Evolutionary conservation across 2,329 filamentous ascomycete species (phyloP).

Genomic region (Aspergillus transmontanensis): DNA sequence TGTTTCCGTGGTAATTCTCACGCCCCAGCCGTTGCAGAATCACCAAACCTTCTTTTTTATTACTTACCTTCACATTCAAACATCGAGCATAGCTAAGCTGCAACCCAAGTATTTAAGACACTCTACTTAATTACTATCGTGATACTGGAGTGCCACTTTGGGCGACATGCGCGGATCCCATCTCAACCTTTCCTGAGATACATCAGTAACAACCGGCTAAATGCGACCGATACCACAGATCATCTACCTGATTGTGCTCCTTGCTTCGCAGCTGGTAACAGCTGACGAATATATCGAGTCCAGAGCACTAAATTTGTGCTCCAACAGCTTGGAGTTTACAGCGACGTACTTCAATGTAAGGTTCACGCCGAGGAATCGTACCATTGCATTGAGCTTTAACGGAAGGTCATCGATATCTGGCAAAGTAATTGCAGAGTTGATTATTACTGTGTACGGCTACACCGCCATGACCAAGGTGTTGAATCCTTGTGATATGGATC

Average conservation of each 20-base stretch:
- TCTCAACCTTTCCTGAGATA: no score
- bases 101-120: no score
- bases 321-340: constrained; percentile 80
- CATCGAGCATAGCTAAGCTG: background rate
- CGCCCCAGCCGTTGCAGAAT: background rate
- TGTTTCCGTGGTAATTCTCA: background rate
- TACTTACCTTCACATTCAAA: background rate
- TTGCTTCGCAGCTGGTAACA: background rate
- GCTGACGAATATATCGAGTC: constrained; percentile 12
- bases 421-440: constrained; percentile 75
- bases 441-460: constrained; percentile 81
- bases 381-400: constrained; percentile 72
- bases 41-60: background rate
- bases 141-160: background rate
- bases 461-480: constrained; percentile 66
- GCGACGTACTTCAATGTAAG: constrained; percentile 84
- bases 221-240: background rate
- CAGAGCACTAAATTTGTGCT: constrained; percentile 71
- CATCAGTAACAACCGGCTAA: background rate
- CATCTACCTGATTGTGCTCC: background rate
- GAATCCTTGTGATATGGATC: constrained; percentile 70
- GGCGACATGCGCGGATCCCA: background rate
- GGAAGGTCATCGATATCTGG: constrained; percentile 82
- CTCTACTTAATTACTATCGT: background rate
- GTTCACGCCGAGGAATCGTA: constrained; percentile 66